A percentile compares a stretch with the other conserved stretches of the same genome.
Evolutionary conservation across 192 early-diverging fungal genomes (phyloP).

Genomic region (Backusella parvicylindrica): DNA sequence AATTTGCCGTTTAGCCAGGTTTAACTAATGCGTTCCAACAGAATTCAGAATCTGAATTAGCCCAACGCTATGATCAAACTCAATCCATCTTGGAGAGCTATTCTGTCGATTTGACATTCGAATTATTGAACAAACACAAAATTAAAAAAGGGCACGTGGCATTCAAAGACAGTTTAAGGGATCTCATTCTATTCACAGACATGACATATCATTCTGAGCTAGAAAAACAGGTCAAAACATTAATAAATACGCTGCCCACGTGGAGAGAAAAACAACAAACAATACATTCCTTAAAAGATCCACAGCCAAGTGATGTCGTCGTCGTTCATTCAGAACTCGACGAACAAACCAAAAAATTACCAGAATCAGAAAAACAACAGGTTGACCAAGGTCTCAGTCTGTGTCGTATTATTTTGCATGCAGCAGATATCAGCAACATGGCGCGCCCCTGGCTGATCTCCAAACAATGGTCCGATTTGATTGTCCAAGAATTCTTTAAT

Average conservation of each 20-base stretch:
- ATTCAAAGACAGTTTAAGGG: not conserved
- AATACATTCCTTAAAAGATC: not conserved
- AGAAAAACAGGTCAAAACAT: not conserved
- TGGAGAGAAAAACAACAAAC: not conserved
- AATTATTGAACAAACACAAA: conserved; percentile 61
- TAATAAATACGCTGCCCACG: not conserved
- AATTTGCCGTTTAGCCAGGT: conserved; percentile 61
- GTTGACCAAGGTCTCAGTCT: conserved; percentile 50
- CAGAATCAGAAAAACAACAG: not conserved
- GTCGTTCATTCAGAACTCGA: not conserved
- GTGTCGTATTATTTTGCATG: conserved; percentile 66
- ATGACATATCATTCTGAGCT: conserved; percentile 6
- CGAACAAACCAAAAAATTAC: not conserved
- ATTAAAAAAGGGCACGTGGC: conserved; percentile 43
- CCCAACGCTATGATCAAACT: conserved; percentile 57
- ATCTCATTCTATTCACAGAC: conserved; percentile 13
- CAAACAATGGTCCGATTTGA: conserved; percentile 84
- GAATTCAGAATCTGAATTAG: conserved; percentile 73
- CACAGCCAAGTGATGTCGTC: not conserved
- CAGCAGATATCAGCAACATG: conserved; percentile 83
- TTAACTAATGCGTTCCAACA: conserved; percentile 84
- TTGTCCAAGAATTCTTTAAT: conserved; percentile 75
- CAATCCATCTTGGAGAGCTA: conserved; percentile 78
- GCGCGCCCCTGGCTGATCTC: conserved; percentile 76
- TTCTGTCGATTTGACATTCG: conserved; percentile 66